Evolutionary conservation across 257 asterid genomes (phyloP), one percentile per base, ranked within the genome.

Genomic region (Nicotiana paniculata): DNA sequence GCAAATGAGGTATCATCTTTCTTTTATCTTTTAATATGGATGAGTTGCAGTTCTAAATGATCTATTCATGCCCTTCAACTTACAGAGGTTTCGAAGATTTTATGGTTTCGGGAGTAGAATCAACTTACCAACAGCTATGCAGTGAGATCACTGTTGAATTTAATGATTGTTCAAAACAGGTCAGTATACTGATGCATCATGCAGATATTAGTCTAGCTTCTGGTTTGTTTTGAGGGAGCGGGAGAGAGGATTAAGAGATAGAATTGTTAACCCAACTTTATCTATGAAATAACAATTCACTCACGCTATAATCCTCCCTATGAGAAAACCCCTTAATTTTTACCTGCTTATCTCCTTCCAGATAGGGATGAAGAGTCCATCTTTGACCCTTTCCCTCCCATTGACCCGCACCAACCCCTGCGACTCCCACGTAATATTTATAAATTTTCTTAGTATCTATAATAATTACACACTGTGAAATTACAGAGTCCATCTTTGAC

Each of bases 91-190:
- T 94, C 69, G 97, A 92, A 77, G 91, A 93, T 72, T 94, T 90
- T 83, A 85, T 90, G 91, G 90, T 85, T 80, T 93, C 97, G 66
- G 97, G 99, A 80, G 91, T 85, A 72, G 99, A 96, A 86, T 84
- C 84, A 70, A 90, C 97, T 86, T 96, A 92, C 88, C 98, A 91
- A 84, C 89, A 94, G 91, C 93, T 96, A 85, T 96, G 99, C 88
- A 86, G 93, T 76, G 94, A 90, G 88, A 92, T 96, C 53, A 94
- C 99, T 55, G 86, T 82, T 39, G 99, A 96, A 81, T 96, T 96
- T 82, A 94, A 86, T 86, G 95, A 96, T 82, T 96, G 98, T 85
- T 96, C 99, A 13, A 92, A 89, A 86, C 94, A 93, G 93, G 99
- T 93, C 33, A 85, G 91, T 90, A 46, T 72, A 59, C 10, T 24